Evolutionary conservation across 176 grass and related monocot species (phyloP).

Genomic region (Urochloa ruziziensis): DNA sequence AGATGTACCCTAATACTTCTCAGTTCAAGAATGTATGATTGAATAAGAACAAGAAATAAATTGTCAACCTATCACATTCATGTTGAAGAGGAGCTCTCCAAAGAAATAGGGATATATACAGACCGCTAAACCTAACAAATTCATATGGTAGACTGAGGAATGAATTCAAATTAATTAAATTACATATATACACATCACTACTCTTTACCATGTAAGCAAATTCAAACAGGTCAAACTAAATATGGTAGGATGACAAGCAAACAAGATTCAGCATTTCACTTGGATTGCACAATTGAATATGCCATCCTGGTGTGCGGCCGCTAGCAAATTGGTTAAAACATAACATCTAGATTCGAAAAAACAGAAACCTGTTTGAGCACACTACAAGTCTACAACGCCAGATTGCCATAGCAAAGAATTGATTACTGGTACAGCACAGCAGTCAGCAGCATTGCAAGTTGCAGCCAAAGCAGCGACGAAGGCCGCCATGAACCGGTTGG

Average conservation of each 20-base stretch:
- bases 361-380: neutral
- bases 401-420: neutral
- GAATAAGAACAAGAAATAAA: neutral
- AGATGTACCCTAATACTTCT: neutral
- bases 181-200: neutral
- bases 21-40: neutral
- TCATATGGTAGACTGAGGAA: neutral
- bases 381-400: neutral
- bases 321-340: neutral
- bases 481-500: neutral
- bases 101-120: neutral
- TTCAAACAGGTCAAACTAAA: neutral
- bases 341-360: neutral
- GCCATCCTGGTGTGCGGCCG: neutral
- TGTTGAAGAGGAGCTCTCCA: neutral
- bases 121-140: neutral
- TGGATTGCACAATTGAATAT: neutral
- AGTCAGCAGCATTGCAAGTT: constrained; percentile 6
- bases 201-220: neutral
- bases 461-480: neutral
- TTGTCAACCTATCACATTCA: neutral
- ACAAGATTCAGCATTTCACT: neutral
- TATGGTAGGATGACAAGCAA: neutral
- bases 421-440: neutral
- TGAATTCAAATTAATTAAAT: neutral